Evolutionary conservation across 1,284 basidiomycete genomes (phyloP).

Genomic region (Spongiforma sp.): DNA sequence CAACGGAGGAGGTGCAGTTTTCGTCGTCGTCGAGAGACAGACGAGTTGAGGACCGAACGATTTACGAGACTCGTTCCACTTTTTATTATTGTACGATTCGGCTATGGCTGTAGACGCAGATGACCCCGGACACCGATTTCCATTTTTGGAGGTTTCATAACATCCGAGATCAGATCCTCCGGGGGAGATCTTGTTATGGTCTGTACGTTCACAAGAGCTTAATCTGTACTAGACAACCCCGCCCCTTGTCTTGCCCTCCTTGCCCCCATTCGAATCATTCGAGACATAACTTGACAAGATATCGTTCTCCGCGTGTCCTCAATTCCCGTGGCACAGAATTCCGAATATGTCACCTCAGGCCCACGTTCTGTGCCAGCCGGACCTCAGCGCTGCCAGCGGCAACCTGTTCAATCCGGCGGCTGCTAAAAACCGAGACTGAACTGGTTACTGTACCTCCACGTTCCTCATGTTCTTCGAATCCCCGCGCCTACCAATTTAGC

Average conservation of each 20-base stretch:
- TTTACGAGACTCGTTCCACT: constrained; percentile 33
- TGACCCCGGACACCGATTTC: constrained; percentile 32
- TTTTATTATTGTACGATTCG: constrained; percentile 29
- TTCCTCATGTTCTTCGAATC: constrained; percentile 15
- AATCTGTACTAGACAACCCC: background rate
- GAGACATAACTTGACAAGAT: too few relatives aligned
- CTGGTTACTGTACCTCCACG: background rate
- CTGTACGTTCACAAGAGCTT: background rate
- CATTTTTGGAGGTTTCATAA: constrained; percentile 1
- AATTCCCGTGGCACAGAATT: too few relatives aligned
- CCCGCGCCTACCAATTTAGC: background rate
- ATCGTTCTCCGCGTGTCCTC: too few relatives aligned
- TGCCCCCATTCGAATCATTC: background rate
- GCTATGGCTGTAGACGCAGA: constrained; percentile 11
- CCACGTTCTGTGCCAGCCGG: too few relatives aligned
- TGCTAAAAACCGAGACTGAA: background rate
- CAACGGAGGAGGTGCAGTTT: background rate
- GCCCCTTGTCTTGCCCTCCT: background rate
- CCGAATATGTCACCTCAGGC: too few relatives aligned
- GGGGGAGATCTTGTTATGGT: background rate
- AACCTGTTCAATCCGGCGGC: too few relatives aligned
- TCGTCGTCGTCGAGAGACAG: background rate
- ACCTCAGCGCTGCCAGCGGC: too few relatives aligned
- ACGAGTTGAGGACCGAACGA: background rate
- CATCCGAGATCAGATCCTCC: constrained; percentile 1